These are phyloP conservation scores for Trypanosomatidae sp. DNA, from an alignment of 208 protist genomes.

Conservation along the genomic window DNA sequence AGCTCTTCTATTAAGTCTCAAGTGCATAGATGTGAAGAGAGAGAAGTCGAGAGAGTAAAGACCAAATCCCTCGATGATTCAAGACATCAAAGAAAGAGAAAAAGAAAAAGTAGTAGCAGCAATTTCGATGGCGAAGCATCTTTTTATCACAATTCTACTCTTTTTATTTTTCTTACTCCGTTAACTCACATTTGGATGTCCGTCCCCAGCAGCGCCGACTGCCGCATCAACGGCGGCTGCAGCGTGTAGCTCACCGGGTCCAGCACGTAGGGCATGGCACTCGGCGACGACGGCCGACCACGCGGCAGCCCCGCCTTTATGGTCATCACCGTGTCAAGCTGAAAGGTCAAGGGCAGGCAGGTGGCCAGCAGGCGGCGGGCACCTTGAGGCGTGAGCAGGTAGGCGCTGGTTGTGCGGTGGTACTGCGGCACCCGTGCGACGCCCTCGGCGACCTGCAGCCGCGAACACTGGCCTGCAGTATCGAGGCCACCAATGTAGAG, in stretches of 20 bases:
- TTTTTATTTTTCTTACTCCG: too few species aligned
- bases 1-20: too few species aligned
- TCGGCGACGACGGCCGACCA: neutral
- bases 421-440: conserved; percentile 75
- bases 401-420: conserved; percentile 86
- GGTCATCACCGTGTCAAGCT: conserved; percentile 89
- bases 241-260: conserved; percentile 75
- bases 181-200: conserved; percentile 71
- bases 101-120: too few species aligned
- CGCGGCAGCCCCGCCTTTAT: conserved; percentile 29
- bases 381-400: conserved; percentile 62
- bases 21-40: too few species aligned
- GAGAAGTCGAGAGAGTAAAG: too few species aligned
- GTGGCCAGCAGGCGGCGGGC: conserved; percentile 52
- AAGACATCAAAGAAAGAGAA: too few species aligned
- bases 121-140: too few species aligned
- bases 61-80: too few species aligned
- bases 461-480: conserved; percentile 48
- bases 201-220: conserved; percentile 52
- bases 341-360: conserved; percentile 77
- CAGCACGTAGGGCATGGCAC: conserved; percentile 40
- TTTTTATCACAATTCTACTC: too few species aligned
- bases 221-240: conserved; percentile 72
- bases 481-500: conserved; percentile 87
- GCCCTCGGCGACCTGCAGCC: conserved; percentile 25